These are phyloP conservation scores for Clitopilus hobsonii DNA, from an alignment of 768 basidiomycete species.

Conservation along the genomic window DNA sequence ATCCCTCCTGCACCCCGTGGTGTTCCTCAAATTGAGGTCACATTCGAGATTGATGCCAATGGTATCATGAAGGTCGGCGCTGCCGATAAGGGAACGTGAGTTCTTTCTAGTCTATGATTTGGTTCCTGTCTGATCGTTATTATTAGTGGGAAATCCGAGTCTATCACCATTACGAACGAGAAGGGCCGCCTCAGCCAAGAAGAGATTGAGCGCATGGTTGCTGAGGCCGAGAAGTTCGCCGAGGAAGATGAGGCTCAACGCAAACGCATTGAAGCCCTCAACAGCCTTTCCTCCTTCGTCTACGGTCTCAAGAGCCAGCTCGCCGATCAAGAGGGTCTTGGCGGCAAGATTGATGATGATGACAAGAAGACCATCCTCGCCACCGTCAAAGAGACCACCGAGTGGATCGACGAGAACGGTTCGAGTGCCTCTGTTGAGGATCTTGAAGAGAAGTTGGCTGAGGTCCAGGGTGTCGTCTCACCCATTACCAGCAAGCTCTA, in stretches of 20 bases:
- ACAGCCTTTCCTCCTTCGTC: conserved; percentile 75
- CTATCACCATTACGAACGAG: conserved; percentile 93
- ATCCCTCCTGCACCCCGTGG: conserved; percentile 96
- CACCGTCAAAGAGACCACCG: conserved; percentile 81
- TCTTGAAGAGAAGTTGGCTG: conserved; percentile 82
- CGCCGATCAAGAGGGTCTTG: conserved; percentile 83
- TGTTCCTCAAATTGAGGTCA: conserved; percentile 95
- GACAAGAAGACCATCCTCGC: conserved; percentile 82
- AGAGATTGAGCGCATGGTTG: conserved; percentile 95
- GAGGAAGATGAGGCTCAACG: conserved; percentile 64
- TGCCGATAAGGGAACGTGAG: conserved; percentile 90
- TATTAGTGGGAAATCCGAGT: conserved; percentile 76
- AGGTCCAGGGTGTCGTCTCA: conserved; percentile 70
- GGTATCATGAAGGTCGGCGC: conserved; percentile 94
- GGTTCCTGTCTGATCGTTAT: not conserved
- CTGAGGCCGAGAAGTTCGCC: conserved; percentile 88
- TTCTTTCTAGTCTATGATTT: conserved; percentile 8
- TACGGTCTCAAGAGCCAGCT: conserved; percentile 88
- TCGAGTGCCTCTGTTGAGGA: conserved; percentile 77
- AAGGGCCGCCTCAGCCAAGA: conserved; percentile 88
- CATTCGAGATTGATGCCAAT: conserved; percentile 93
- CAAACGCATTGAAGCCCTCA: conserved; percentile 83
- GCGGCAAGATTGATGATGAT: conserved; percentile 77
- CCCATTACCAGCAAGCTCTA: conserved; percentile 88
- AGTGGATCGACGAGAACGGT: conserved; percentile 89